Evolutionary conservation across 1,284 basidiomycete genomes (phyloP), one percentile per base, ranked within the genome.

Genomic region (Cryptococcus jaspeensis): DNA sequence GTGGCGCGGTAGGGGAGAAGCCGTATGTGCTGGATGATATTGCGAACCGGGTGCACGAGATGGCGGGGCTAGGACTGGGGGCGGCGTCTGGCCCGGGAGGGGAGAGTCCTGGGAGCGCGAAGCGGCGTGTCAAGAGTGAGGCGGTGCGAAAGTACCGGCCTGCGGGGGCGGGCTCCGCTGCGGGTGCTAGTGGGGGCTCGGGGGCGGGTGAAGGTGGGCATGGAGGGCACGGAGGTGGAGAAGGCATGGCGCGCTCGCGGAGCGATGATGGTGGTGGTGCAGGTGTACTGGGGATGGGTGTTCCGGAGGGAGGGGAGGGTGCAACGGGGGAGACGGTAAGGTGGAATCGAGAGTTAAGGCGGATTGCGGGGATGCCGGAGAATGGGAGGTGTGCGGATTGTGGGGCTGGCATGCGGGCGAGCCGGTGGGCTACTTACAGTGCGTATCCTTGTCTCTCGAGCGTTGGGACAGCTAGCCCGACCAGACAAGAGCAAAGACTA

Each of bases 371-470:
- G 32, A 36, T 64, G 46, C 67, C 72, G 0, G 71, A 69, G 45
- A 82, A 82, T 56, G 56, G 59, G 16, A 60, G 44, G 8, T 82
- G 81, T 54, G 80, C 80, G 7, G 81, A 82, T 65, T 82, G 81
- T 61, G 70, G 72, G 2, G 72, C 68, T 13, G 62, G 65, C 5
- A 78, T 74, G 54, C 73, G 69, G 53, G 57, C 64, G 15, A 71
- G 69, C 52, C 69, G 75, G 12, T 78, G 77, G 77, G 77, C 77
- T 15, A 76, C 75, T 1, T 63, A 73, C 41, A 73, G 74, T 71
- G 59, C 65, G 67, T 74, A 25, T n/a, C 52, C 52, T 18, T 16
- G 3, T 43, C 6, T 46, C 45, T 43, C n/a, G 5, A 15, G n/a
- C 47, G 35, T n/a, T n/a, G n/a, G n/a, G n/a, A 11, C 16, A 41